Evolutionary conservation across 2,329 filamentous ascomycete species (phyloP).

Genomic region (Diaporthe sp.): DNA sequence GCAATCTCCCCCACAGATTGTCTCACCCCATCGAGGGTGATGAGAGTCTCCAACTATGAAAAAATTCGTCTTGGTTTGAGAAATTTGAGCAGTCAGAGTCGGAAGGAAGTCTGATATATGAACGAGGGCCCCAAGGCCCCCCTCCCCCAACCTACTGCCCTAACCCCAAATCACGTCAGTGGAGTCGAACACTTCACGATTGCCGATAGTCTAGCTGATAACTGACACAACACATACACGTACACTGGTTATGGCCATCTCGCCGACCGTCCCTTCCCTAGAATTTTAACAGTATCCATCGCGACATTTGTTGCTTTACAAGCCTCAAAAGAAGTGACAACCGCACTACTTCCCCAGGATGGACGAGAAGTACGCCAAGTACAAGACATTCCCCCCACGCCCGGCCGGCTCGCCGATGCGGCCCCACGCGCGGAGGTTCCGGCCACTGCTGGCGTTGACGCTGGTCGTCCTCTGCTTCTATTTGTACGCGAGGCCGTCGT

Average conservation of each 20-base stretch:
- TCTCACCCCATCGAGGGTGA: not conserved
- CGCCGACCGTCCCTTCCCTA: not conserved
- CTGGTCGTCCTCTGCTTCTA: slow-evolving; percentile 37
- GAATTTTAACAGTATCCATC: not conserved
- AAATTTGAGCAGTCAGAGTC: not conserved
- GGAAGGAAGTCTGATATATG: not conserved
- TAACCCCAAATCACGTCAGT: slow-evolving; percentile 15
- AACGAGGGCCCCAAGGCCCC: not conserved
- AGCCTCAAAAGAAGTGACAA: not conserved
- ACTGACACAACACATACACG: not conserved
- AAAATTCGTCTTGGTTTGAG: not conserved
- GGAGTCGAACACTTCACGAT: slow-evolving; percentile 11
- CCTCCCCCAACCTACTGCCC: not conserved
- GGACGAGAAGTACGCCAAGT: slow-evolving; percentile 36
- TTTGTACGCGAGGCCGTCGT: slow-evolving; percentile 30
- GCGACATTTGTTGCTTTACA: not conserved
- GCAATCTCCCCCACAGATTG: not conserved
- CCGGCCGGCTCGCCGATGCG: slow-evolving; percentile 32
- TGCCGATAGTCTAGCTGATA: slow-evolving; percentile 5
- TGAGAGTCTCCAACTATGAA: not conserved
- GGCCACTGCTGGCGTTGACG: slow-evolving; percentile 32
- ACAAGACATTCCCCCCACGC: slow-evolving; percentile 19
- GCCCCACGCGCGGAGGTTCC: slow-evolving; percentile 26
- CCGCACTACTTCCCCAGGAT: slow-evolving; percentile 10
- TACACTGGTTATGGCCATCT: slow-evolving; percentile 12